A percentile compares a stretch with the other conserved stretches of the same genome.
phyloP scores from a whole-genome alignment of 1,284 basidiomycete species.

The Laetiporus sulphureus region DNA sequence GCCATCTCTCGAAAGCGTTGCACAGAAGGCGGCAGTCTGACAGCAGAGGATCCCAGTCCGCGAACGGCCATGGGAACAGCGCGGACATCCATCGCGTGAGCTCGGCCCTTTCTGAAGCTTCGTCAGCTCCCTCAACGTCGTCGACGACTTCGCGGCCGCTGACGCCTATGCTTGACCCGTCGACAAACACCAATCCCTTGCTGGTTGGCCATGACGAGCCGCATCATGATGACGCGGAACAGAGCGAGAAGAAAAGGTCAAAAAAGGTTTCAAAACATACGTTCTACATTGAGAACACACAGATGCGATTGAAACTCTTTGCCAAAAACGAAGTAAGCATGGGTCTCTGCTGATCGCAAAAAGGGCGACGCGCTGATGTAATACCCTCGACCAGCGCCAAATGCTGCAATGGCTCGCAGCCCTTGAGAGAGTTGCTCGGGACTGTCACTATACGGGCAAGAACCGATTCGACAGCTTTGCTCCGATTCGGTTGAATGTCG shows the following conservation, averaged over 20 bases:
- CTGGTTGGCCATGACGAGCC: slow-evolving; percentile 24
- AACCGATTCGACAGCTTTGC: slow-evolving; percentile 95
- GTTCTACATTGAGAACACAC: slow-evolving; percentile 91
- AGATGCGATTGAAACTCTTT: slow-evolving; percentile 82
- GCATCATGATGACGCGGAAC: slow-evolving; percentile 18
- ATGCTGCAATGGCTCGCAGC: slow-evolving; percentile 98
- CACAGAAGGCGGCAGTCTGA: slow-evolving; percentile 17
- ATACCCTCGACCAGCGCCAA: slow-evolving; percentile 55
- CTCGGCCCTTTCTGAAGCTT: slow-evolving; percentile 30
- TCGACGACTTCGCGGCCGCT: slow-evolving; percentile 29
- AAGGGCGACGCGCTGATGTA: not conserved
- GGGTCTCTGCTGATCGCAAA: not conserved
- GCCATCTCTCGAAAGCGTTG: slow-evolving; percentile 42
- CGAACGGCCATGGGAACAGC: slow-evolving; percentile 6
- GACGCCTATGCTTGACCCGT: slow-evolving; percentile 64
- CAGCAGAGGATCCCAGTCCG: not conserved
- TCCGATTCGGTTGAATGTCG: slow-evolving; percentile 88
- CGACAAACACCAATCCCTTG: slow-evolving; percentile 61
- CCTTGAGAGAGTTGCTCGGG: slow-evolving; percentile 76
- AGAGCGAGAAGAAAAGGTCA: slow-evolving; percentile 34
- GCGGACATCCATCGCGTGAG: slow-evolving; percentile 9
- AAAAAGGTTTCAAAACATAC: slow-evolving; percentile 83
- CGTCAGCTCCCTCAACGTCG: slow-evolving; percentile 20
- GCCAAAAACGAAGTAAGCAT: slow-evolving; percentile 77
- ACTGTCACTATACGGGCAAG: slow-evolving; percentile 73